These are phyloP conservation scores for Heterobasidion annosum DNA, from an alignment of 1,284 basidiomycete genomes.

Conservation along the genomic window DNA sequence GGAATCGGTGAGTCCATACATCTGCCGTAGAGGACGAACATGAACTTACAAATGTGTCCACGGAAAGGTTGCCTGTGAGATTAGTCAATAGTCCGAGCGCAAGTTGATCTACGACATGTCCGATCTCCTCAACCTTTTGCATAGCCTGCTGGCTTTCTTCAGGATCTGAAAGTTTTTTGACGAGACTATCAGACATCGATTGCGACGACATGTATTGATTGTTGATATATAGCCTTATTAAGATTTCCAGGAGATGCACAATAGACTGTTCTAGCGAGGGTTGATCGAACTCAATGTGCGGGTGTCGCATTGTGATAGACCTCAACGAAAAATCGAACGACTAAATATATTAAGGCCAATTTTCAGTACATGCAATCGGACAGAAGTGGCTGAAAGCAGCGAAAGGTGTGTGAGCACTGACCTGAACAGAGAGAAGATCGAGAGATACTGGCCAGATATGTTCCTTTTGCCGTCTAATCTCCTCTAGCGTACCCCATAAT, in stretches of 20 bases:
- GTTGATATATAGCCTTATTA: constrained; percentile 7
- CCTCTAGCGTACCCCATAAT: constrained; percentile 7
- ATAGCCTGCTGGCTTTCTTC: neutral
- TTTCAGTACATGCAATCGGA: constrained; percentile 7
- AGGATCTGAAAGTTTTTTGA: neutral
- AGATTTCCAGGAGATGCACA: constrained; percentile 9
- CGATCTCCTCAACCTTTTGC: neutral
- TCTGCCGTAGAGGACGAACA: neutral
- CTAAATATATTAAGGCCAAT: constrained; percentile 17
- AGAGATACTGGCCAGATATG: constrained; percentile 20
- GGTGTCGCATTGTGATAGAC: constrained; percentile 1
- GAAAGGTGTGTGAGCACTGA: constrained; percentile 21
- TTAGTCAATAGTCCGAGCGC: neutral
- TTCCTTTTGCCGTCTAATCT: constrained; percentile 2
- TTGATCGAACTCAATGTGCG: constrained; percentile 5
- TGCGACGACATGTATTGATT: neutral
- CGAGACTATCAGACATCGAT: neutral
- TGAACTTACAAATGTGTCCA: neutral
- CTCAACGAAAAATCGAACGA: constrained; percentile 30
- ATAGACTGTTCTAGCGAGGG: constrained; percentile 1
- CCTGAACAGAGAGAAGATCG: constrained; percentile 29
- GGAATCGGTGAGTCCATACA: neutral
- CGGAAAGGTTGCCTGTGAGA: neutral
- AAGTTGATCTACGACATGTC: neutral
- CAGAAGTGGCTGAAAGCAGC: neutral